phyloP scores from a whole-genome alignment of 257 asterid genomes.

The Solanum appendiculatum region DNA sequence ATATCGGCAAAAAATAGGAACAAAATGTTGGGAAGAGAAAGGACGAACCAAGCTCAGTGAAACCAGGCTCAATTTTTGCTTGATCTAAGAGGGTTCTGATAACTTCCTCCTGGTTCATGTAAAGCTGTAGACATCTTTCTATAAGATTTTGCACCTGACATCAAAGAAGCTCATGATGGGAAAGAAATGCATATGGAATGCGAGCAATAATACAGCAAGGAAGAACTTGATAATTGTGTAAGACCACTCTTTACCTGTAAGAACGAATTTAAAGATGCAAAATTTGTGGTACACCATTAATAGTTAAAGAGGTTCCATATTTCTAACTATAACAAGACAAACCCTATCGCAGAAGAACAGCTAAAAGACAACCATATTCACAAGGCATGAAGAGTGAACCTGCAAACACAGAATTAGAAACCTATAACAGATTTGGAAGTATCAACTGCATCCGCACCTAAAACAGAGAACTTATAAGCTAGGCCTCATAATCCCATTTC shows the following conservation, averaged over 20 bases:
- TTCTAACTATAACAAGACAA: not conserved
- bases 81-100: slow-evolving; percentile 63
- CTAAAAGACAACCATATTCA: not conserved
- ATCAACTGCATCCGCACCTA: not conserved
- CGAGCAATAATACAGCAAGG: not conserved
- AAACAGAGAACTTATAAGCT: not conserved
- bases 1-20: not conserved
- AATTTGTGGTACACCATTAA: not conserved
- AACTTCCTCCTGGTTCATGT: slow-evolving; percentile 88
- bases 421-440: not conserved
- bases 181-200: not conserved
- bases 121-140: slow-evolving; percentile 96
- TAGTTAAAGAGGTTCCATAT: not conserved
- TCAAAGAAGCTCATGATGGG: not conserved
- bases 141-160: slow-evolving; percentile 87
- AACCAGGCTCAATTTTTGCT: slow-evolving; percentile 91
- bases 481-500: not conserved
- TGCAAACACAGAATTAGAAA: not conserved
- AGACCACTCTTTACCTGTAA: not conserved
- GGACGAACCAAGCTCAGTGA: slow-evolving; percentile 83
- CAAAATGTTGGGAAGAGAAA: not conserved
- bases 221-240: not conserved
- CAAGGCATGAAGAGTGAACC: not conserved
- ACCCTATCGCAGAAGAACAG: not conserved
- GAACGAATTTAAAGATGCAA: not conserved